These are phyloP conservation scores for Simmondsia chinensis DNA, from an alignment of 148 eudicot genomes.

Conservation along the genomic window DNA sequence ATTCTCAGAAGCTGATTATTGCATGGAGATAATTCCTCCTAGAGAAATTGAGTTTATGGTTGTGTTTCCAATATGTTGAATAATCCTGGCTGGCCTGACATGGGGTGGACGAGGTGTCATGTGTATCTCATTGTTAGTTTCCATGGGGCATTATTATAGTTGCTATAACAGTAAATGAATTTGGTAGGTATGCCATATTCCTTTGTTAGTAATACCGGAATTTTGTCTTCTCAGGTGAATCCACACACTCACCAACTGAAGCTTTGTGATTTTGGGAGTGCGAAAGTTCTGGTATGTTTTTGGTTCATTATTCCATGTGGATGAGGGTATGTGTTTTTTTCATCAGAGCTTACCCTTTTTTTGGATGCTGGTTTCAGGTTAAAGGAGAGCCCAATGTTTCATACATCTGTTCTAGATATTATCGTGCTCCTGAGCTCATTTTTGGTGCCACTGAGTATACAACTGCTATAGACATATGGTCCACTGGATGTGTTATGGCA, in stretches of 20 bases:
- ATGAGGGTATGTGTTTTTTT: conserved; percentile 8
- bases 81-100: too few species aligned
- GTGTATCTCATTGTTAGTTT: too few species aligned
- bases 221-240: conserved; percentile 57
- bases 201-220: too few species aligned
- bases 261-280: conserved; percentile 98
- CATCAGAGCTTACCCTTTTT: conserved; percentile 3
- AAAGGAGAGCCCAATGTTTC: conserved; percentile 97
- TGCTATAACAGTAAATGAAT: too few species aligned
- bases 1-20: too few species aligned
- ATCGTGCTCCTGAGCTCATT: conserved; percentile 96
- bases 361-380: conserved; percentile 41
- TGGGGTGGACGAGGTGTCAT: too few species aligned
- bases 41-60: too few species aligned
- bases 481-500: conserved; percentile 97
- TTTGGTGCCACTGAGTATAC: conserved; percentile 97
- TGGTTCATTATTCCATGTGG: background rate
- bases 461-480: conserved; percentile 97
- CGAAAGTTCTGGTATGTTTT: conserved; percentile 85
- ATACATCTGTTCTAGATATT: conserved; percentile 91
- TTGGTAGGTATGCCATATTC: too few species aligned
- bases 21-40: too few species aligned
- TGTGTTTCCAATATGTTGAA: too few species aligned
- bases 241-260: conserved; percentile 99
- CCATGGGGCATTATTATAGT: too few species aligned